Base-by-base conservation (phyloP, 2,329 filamentous ascomycete genomes). In the Stagonosporopsis vannaccii region DNA sequence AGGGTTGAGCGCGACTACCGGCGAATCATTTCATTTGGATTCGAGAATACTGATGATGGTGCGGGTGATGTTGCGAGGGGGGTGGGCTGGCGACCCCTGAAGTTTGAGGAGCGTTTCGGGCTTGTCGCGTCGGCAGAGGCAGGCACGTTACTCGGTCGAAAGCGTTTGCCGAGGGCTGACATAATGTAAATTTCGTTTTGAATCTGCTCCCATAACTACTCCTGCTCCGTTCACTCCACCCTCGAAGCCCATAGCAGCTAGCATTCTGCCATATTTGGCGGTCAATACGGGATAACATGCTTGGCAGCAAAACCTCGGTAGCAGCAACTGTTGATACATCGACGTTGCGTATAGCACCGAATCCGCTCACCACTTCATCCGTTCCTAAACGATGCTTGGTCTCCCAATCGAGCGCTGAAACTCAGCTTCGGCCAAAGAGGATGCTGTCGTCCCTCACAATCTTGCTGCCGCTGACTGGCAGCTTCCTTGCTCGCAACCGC, bases 401-500 rank as follows among this genome's bases (percentile, higher is more conserved):
- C 58, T 59, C 71, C 63, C 61, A 57, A 67, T 67, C 45, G 49
- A 54, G 65, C 54, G 47, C 57, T 69, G 67, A 68, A 69, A 67
- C 67, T 58, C 51, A 60, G 58, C 63, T 65, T 64, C 59, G 47
- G 55, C 66, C 64, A 66, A 62, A 64, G 65, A 63, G 61, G 61
- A 64, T 47, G 56, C 57, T 62, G 40, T 43, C 42, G 19, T 39
- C 52, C 46, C 35, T 45, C 42, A 51, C 28, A 51, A 51, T 46
- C 47, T 51, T 62, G 55, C 54, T 54, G 44, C 50, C 44, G 35
- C 52, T 53, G 51, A 61, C 70, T 58, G 59, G 58, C 56, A 50
- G 28, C 44, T 57, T 65, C 69, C 68, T 57, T 70, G 66, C 51
- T 42, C 37, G 39, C 25, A 32, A 28, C 33, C 25, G 40, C 53